A percentile compares a stretch with the other conserved stretches of the same genome.
Evolutionary conservation across 2,329 filamentous ascomycete species (phyloP).

Genomic region (Lasiodiplodia sp.): DNA sequence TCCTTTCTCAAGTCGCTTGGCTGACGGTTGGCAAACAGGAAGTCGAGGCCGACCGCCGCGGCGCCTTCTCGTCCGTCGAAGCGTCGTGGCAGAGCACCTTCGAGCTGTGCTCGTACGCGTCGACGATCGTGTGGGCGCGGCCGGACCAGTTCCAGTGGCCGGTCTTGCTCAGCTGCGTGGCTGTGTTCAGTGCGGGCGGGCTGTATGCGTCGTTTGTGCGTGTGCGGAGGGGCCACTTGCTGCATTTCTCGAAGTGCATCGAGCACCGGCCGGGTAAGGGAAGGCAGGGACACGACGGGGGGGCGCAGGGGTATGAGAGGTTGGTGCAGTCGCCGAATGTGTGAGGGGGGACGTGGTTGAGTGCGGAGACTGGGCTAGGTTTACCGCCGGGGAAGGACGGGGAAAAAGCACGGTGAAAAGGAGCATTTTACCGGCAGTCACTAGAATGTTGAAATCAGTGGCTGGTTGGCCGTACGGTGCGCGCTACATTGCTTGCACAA

Average conservation of each 20-base stretch:
- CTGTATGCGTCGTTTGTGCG: slow-evolving; percentile 68
- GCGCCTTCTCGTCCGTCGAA: slow-evolving; percentile 73
- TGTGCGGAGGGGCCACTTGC: slow-evolving; percentile 65
- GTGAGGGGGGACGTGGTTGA: no score
- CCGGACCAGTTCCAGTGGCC: slow-evolving; percentile 73
- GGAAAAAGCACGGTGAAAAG: no score
- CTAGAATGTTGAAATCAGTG: no score
- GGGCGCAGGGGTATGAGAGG: neutral
- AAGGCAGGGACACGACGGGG: neutral
- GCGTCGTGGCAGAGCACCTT: slow-evolving; percentile 73
- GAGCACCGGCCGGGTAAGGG: neutral
- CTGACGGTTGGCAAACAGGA: no score
- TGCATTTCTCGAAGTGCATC: slow-evolving; percentile 52
- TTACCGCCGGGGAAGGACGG: no score
- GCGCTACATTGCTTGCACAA: no score
- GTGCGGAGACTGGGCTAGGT: no score
- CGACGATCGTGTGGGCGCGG: slow-evolving; percentile 69
- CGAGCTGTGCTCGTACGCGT: slow-evolving; percentile 71
- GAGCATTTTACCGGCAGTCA: no score
- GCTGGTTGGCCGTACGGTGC: no score
- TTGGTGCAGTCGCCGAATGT: neutral
- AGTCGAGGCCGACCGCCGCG: slow-evolving; percentile 56
- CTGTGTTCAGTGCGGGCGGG: slow-evolving; percentile 60
- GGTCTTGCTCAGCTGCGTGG: slow-evolving; percentile 47
- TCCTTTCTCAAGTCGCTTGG: no score